These are phyloP conservation scores for Saccharomyces eubayanus DNA, from an alignment of 805 yeast genomes.

Conservation along the genomic window DNA sequence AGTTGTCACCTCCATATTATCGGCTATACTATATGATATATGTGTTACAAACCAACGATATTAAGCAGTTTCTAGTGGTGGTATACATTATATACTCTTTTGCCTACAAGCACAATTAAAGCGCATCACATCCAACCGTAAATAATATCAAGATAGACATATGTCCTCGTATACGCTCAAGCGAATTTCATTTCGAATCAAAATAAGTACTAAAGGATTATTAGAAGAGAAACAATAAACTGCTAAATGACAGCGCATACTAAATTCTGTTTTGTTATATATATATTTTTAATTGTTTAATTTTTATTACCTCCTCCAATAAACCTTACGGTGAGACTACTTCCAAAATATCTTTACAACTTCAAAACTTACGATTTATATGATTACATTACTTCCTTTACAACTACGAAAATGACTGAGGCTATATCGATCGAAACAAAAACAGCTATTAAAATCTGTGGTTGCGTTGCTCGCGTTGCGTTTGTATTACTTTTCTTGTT, in stretches of 20 bases:
- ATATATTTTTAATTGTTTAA: neutral
- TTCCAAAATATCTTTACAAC: neutral
- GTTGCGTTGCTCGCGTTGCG: neutral
- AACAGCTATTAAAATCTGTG: neutral
- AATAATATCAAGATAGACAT: neutral
- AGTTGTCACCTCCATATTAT: too few species aligned
- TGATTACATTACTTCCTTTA: neutral
- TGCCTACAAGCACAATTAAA: too few species aligned
- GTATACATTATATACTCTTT: too few species aligned
- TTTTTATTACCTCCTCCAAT: neutral
- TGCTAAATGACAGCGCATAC: neutral
- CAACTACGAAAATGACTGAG: neutral
- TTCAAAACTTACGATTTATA: neutral
- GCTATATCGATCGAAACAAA: neutral
- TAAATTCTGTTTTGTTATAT: neutral
- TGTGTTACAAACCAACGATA: too few species aligned
- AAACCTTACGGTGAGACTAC: neutral
- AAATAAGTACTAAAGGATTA: neutral
- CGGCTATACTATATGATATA: too few species aligned
- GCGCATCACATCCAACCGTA: too few species aligned
- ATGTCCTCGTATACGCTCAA: neutral
- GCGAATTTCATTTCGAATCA: neutral
- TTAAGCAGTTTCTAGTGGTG: too few species aligned
- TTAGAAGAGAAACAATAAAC: neutral
- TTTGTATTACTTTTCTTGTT: conserved; percentile 1